Evolutionary conservation across 257 asterid genomes (phyloP).

Genomic region (Ocimum tenuiflorum): DNA sequence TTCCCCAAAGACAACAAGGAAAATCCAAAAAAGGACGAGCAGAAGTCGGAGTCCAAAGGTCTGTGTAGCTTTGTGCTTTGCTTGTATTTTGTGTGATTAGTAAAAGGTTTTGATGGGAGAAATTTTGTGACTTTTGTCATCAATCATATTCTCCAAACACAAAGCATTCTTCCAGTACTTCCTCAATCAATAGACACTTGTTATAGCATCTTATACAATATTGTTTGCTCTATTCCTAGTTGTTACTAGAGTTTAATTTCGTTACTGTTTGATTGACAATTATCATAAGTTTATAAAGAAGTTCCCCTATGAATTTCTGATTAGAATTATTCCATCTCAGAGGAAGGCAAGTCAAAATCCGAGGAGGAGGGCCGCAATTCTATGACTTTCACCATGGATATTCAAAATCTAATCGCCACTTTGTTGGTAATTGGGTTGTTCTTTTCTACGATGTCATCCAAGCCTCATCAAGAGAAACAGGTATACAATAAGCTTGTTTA

Average conservation of each 20-base stretch:
- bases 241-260: neutral
- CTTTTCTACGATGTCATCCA: slow-evolving; percentile 30
- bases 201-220: neutral
- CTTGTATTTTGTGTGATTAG: neutral
- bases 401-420: slow-evolving; percentile 33
- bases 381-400: slow-evolving; percentile 25
- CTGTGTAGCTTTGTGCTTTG: no score
- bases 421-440: slow-evolving; percentile 38
- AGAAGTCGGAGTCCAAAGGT: slow-evolving; percentile 63
- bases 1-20: slow-evolving; percentile 52
- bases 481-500: slow-evolving; percentile 25
- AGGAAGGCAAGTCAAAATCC: slow-evolving; percentile 51
- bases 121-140: no score
- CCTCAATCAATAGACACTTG: neutral
- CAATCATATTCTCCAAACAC: no score
- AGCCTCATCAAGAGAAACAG: slow-evolving; percentile 51
- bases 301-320: neutral
- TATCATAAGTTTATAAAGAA: slow-evolving; percentile 1
- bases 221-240: neutral
- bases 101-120: neutral
- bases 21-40: slow-evolving; percentile 43
- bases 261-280: neutral
- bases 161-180: neutral
- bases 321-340: slow-evolving; percentile 27
- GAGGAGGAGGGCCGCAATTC: slow-evolving; percentile 31